phyloP scores from a whole-genome alignment of 192 early-diverging fungal genomes.

The Fimicolochytrium jonesii region DNA sequence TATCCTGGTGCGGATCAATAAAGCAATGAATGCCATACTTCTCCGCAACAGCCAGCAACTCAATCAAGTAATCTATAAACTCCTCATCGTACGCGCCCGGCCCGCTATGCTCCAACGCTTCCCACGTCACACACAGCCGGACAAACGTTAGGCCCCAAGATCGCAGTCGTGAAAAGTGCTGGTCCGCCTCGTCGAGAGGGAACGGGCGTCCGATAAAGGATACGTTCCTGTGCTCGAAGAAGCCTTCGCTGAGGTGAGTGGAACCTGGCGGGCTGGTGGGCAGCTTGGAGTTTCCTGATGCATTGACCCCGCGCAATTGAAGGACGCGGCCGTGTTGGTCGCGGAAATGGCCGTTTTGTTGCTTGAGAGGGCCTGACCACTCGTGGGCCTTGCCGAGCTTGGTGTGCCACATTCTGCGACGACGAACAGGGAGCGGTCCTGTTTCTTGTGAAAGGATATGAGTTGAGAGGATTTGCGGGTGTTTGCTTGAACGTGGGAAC shows the following conservation, averaged over 20 bases:
- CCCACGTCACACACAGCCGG: conserved; percentile 75
- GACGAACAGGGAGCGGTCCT: no score
- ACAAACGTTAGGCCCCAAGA: conserved; percentile 81
- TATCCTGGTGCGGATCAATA: conserved; percentile 86
- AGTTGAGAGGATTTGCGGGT: no score
- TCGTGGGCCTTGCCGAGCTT: conserved; percentile 22
- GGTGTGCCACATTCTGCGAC: no score
- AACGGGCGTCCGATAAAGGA: conserved; percentile 78
- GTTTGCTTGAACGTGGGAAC: no score
- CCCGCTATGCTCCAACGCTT: conserved; percentile 72
- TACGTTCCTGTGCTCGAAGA: conserved; percentile 70
- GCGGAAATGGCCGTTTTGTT: conserved; percentile 19
- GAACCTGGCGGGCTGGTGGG: conserved; percentile 66
- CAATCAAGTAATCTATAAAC: conserved; percentile 71
- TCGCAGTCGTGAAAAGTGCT: conserved; percentile 68
- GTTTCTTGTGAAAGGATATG: no score
- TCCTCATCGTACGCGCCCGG: conserved; percentile 81
- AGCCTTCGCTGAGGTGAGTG: conserved; percentile 55
- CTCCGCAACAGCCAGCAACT: conserved; percentile 60
- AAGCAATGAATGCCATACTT: conserved; percentile 79
- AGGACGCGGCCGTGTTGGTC: conserved; percentile 38
- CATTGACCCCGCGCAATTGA: conserved; percentile 65
- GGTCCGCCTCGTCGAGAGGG: conserved; percentile 65
- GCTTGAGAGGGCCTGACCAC: neutral
- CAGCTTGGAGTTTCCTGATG: conserved; percentile 73